Base-by-base conservation (phyloP, 2,329 filamentous ascomycete genomes). In the Furcasterigmium furcatum region DNA sequence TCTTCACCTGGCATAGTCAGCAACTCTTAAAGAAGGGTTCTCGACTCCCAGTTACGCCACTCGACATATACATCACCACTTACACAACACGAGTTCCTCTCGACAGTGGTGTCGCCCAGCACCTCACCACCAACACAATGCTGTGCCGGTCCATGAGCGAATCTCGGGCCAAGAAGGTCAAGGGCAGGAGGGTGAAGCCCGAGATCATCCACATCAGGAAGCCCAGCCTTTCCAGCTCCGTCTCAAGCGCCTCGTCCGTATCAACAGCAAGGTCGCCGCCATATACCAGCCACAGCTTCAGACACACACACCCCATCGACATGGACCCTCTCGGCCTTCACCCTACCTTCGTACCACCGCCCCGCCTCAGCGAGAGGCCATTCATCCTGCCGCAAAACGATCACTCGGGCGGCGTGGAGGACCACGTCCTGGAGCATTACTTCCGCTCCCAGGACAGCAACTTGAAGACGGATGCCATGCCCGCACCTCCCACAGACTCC, bases 261-360 rank as follows among this genome's bases (percentile, higher is more conserved):
- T 51, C 49, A 13, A 52, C 50, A 30, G 44, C 36, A 16, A 48
- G 38, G n/a, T 41, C 39, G 9, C 30, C 25, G n/a, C n/a, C n/a
- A n/a, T n/a, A 13, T 8, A 13, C 50, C 32, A 47, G 42, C 30
- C 30, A 44, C n/a, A 46, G 46, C 9, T 46, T 27, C 36, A 44
- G 45, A 29, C 51, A 46, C 49, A 45, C 20, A 39, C 45, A 10
- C 45, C 51, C 41, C n/a, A n/a, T n/a, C n/a, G 51, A 52, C 35
- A 50, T 52, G 38, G 49, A 53, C 41, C 51, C 51, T 13, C 45
- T 53, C 27, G 44, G 45, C 8, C 42, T 49, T 20, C 50, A 52
- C 48, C 49, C 51, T 13, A 52, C 46, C 21, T 52, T 51, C 44
- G 40, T 45, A n/a, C 36, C 49, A n/a, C 51, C 51, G n/a, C 51